A percentile compares a stretch with the other conserved stretches of the same genome.
phyloP scores from a whole-genome alignment of 2,329 filamentous ascomycete species.

The Arthrobotrys musiformis region DNA sequence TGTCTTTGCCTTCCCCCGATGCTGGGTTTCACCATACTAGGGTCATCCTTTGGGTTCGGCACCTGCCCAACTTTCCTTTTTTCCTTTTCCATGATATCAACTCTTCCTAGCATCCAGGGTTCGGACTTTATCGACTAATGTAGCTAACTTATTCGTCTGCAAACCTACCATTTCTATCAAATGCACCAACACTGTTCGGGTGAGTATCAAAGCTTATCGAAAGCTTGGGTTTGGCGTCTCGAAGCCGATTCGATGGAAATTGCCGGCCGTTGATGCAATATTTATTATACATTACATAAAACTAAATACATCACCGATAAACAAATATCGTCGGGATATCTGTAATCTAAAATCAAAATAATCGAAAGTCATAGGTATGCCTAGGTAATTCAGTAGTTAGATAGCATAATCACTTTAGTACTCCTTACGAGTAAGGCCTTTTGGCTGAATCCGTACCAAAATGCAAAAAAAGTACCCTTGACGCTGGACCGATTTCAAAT shows the following conservation, averaged over 20 bases:
- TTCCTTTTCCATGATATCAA: not conserved
- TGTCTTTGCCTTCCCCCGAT: slow-evolving; percentile 22
- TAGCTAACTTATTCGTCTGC: not conserved
- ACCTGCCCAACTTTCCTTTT: slow-evolving; percentile 23
- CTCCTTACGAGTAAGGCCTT: not conserved
- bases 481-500: slow-evolving; percentile 4
- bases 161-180: slow-evolving; percentile 34
- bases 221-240: slow-evolving; percentile 5
- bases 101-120: slow-evolving; percentile 1
- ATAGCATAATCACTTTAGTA: not conserved
- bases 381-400: not conserved
- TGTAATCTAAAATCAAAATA: not conserved
- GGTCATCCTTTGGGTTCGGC: slow-evolving; percentile 9
- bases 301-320: not conserved
- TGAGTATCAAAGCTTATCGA: slow-evolving; percentile 34
- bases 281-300: no score
- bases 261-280: not conserved
- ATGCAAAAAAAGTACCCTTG: not conserved
- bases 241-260: slow-evolving; percentile 13
- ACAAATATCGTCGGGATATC: not conserved
- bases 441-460: not conserved
- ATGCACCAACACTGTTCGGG: slow-evolving; percentile 19
- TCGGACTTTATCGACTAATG: slow-evolving; percentile 4
- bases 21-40: slow-evolving; percentile 5
- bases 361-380: no score